A percentile compares a stretch with the other conserved stretches of the same genome.
These are phyloP conservation scores for Aspergillus floridensis DNA, from an alignment of 2,329 filamentous ascomycete genomes.

Conservation along the genomic window DNA sequence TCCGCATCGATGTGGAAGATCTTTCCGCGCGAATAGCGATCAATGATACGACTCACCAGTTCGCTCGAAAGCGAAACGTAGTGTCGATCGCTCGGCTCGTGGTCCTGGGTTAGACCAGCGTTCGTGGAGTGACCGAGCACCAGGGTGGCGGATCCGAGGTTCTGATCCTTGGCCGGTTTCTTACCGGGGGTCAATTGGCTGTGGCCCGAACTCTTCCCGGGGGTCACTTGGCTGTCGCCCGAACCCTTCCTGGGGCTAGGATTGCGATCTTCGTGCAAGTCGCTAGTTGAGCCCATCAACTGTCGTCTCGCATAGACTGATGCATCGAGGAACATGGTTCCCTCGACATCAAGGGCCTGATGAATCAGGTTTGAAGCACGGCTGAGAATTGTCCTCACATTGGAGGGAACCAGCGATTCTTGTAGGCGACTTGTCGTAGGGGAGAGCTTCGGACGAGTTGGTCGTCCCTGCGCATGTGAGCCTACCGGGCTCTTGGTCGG, in stretches of 20 bases:
- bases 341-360: slow-evolving; percentile 21
- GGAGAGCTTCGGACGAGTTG: slow-evolving; percentile 12
- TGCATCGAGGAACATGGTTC: slow-evolving; percentile 21
- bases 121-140: background rate
- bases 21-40: slow-evolving; percentile 20
- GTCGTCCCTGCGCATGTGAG: background rate
- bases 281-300: slow-evolving; percentile 10
- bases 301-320: slow-evolving; percentile 18
- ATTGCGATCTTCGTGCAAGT: background rate
- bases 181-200: background rate
- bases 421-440: slow-evolving; percentile 17
- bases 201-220: background rate
- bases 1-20: slow-evolving; percentile 24
- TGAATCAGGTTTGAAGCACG: slow-evolving; percentile 19
- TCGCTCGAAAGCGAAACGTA: slow-evolving; percentile 15
- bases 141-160: background rate
- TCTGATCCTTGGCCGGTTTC: background rate
- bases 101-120: background rate
- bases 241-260: background rate
- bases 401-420: slow-evolving; percentile 15
- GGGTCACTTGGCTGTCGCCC: background rate
- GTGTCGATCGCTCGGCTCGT: background rate
- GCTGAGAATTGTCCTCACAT: slow-evolving; percentile 17
- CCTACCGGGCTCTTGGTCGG: background rate
- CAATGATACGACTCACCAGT: slow-evolving; percentile 19